These are phyloP conservation scores for Astrocystis sublimbata DNA, from an alignment of 495 filamentous ascomycete genomes.

Conservation along the genomic window DNA sequence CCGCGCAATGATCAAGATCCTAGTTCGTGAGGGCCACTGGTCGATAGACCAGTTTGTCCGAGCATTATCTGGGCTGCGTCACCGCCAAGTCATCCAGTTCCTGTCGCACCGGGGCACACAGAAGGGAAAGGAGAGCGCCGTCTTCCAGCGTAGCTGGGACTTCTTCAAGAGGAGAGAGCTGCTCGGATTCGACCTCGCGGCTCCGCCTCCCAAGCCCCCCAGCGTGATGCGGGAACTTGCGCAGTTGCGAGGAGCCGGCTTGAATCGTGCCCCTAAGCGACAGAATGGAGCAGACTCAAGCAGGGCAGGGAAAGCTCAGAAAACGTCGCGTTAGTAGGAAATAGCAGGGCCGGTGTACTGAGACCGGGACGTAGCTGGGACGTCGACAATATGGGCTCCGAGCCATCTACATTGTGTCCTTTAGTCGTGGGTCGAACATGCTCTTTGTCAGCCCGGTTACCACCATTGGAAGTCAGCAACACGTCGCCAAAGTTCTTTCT, in stretches of 20 bases:
- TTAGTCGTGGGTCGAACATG: no score
- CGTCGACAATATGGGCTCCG: background rate
- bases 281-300: background rate
- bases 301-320: background rate
- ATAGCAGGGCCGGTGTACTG: background rate
- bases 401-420: no score
- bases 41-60: slow-evolving; percentile 19
- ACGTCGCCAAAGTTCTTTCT: no score
- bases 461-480: no score
- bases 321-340: background rate
- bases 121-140: background rate
- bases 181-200: slow-evolving; percentile 6
- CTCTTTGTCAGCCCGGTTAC: no score
- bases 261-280: background rate
- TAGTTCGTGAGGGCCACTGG: slow-evolving; percentile 15
- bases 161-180: slow-evolving; percentile 28
- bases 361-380: background rate
- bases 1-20: slow-evolving; percentile 22
- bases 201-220: background rate
- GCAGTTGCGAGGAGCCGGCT: background rate
- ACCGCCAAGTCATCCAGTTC: slow-evolving; percentile 15
- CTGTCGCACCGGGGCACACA: slow-evolving; percentile 11
- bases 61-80: slow-evolving; percentile 5
- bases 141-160: slow-evolving; percentile 20
- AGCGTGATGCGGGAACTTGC: background rate